Base-by-base conservation (phyloP, 352 stramenopile genomes). In the Thalassiosira mediterranea region DNA sequence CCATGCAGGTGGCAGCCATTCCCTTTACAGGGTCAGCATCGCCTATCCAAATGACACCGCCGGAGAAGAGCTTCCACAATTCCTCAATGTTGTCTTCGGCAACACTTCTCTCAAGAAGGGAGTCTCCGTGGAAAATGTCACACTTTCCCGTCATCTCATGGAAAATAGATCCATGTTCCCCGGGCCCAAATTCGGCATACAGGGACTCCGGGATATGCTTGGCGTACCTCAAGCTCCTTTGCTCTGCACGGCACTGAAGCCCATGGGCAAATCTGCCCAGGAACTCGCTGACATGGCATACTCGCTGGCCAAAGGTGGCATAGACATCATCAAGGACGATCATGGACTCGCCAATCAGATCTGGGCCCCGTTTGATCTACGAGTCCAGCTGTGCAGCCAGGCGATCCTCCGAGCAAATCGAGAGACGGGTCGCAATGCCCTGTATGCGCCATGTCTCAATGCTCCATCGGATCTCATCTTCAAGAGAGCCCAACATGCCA, bases 251-350 rank as follows among this genome's bases (percentile, higher is more conserved):
- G 57, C 57, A 1, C 49, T 76, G 13, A 76, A 76, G 32, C 67
- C 67, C 1, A 76, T 76, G 67, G 67, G 67, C 2, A 53, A 46
- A 4, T 63, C 54, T 10, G 42, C 56, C 7, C 13, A 56, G 28
- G 67, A 76, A 13, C 69, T 76, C 57, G 67, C 57, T 1, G 42
- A 56, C 10, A 76, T 76, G 67, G 67, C 67, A 1, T 76, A 76
- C 56, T 2, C 37, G 21, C 61, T 76, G 29, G 67, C 67, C 1
- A 66, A 63, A 40, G 60, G 69, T 40, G 69, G 60, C 2, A 79
- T 72, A 40, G 60, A 72, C 25, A 79, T 79, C 23, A 76, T 76
- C 37, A 76, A 76, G 58, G 67, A 76, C 48, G 67, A 76, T 58
- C 67, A 76, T 49, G 67, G 67, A 47, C 49, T 76, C 15, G 38